Evolutionary conservation across 441 rosid species (phyloP).

Genomic region (Erysimum pusillum): DNA sequence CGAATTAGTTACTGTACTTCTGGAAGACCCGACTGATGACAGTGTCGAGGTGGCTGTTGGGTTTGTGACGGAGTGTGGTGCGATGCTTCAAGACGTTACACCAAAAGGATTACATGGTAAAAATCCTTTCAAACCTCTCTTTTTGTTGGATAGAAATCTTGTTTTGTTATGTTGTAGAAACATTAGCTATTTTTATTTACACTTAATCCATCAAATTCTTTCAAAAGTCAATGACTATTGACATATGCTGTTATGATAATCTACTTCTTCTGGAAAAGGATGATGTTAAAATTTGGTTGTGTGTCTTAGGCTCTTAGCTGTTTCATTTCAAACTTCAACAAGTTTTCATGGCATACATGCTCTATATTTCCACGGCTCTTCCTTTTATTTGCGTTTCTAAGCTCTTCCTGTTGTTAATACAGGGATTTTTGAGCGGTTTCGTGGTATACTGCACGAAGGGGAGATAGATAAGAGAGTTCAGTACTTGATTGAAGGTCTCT

Average conservation of each 20-base stretch:
- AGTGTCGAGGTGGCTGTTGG: slow-evolving; percentile 98
- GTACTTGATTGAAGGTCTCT: slow-evolving; percentile 86
- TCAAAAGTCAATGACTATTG: slow-evolving; percentile 5
- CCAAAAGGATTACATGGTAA: slow-evolving; percentile 89
- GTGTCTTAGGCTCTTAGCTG: neutral
- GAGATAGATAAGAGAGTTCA: slow-evolving; percentile 96
- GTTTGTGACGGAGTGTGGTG: slow-evolving; percentile 90
- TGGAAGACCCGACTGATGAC: slow-evolving; percentile 84
- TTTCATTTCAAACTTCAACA: slow-evolving; percentile 5
- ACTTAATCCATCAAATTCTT: slow-evolving; percentile 6
- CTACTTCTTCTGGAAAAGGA: slow-evolving; percentile 12
- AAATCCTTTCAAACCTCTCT: slow-evolving; percentile 26
- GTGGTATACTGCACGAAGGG: slow-evolving; percentile 95
- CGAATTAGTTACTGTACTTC: slow-evolving; percentile 74
- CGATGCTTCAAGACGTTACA: slow-evolving; percentile 84
- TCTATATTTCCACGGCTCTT: slow-evolving; percentile 3
- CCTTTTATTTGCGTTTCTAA: slow-evolving; percentile 16
- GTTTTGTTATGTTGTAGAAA: neutral
- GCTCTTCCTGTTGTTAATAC: slow-evolving; percentile 35
- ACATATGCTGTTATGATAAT: slow-evolving; percentile 3
- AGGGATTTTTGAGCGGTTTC: slow-evolving; percentile 96
- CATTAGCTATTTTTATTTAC: slow-evolving; percentile 22
- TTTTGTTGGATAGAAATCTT: slow-evolving; percentile 12
- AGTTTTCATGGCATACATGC: slow-evolving; percentile 11
- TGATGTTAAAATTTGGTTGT: neutral